These are phyloP conservation scores for Fusarium clavum DNA, from an alignment of 2,329 filamentous ascomycete genomes.

Conservation along the genomic window DNA sequence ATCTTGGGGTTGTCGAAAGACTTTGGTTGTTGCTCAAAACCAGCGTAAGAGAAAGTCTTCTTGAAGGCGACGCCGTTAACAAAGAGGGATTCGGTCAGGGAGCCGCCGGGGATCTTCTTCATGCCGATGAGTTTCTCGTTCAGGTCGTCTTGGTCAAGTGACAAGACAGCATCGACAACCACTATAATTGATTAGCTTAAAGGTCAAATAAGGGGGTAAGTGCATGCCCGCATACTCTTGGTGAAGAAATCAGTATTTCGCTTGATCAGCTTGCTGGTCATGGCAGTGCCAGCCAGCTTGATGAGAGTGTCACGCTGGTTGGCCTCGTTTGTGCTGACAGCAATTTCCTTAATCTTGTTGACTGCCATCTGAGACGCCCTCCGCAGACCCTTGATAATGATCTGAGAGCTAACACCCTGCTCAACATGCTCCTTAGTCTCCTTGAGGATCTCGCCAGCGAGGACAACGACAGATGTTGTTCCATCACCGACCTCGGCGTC, in stretches of 20 bases:
- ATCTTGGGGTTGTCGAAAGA: constrained; percentile 94
- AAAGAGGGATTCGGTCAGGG: constrained; percentile 94
- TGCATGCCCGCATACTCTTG: constrained; percentile 73
- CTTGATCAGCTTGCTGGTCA: constrained; percentile 99
- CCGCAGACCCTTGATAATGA: constrained; percentile 95
- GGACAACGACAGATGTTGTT: constrained; percentile 95
- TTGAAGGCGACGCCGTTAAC: constrained; percentile 99
- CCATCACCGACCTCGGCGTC: constrained; percentile 99
- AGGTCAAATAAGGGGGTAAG: neutral
- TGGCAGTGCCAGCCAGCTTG: constrained; percentile 93
- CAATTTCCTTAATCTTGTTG: constrained; percentile 99
- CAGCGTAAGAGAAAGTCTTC: constrained; percentile 99
- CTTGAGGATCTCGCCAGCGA: constrained; percentile 97
- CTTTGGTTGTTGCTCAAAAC: constrained; percentile 99
- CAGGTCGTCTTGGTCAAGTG: constrained; percentile 94
- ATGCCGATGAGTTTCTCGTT: constrained; percentile 98
- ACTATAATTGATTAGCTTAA: constrained; percentile 66
- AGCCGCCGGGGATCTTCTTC: constrained; percentile 98
- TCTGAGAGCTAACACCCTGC: constrained; percentile 95
- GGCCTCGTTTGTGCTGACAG: constrained; percentile 83
- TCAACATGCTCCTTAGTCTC: constrained; percentile 97
- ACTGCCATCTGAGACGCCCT: constrained; percentile 90
- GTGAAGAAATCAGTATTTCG: constrained; percentile 97
- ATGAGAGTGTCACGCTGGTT: constrained; percentile 88
- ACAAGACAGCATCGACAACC: constrained; percentile 96